Percentiles rank a stretch among this genome's conserved stretches.
Evolutionary conservation across 139 green algal genomes (phyloP).

Genomic region (Chlorella sp.): DNA sequence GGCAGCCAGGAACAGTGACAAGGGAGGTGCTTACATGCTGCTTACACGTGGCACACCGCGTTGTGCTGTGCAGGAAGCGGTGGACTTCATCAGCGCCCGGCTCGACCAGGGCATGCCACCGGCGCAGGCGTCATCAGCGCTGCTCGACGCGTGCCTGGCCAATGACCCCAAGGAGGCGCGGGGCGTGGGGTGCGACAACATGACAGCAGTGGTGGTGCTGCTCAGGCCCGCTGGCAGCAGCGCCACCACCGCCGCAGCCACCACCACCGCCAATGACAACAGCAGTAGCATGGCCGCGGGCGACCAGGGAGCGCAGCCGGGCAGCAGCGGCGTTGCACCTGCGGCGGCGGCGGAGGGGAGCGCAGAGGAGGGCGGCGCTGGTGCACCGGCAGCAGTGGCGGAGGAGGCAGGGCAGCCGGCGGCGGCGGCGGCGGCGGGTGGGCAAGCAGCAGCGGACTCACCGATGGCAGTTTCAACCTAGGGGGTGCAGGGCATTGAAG

Average conservation of each 20-base stretch:
- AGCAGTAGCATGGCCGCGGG: no score
- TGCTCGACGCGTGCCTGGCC: constrained; percentile 87
- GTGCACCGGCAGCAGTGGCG: no score
- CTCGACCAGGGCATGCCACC: constrained; percentile 46
- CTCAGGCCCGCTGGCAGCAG: constrained; percentile 15
- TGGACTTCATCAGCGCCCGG: constrained; percentile 73
- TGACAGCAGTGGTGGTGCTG: constrained; percentile 55
- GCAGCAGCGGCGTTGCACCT: no score
- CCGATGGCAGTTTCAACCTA: no score
- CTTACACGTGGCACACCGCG: background rate
- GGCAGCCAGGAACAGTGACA: no score
- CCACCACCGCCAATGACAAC: background rate
- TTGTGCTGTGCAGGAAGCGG: constrained; percentile 54
- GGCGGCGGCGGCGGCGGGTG: no score
- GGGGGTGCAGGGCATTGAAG: no score
- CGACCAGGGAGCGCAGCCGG: no score
- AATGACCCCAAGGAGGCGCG: constrained; percentile 66
- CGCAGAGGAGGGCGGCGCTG: no score
- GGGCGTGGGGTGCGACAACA: constrained; percentile 93
- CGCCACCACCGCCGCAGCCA: background rate
- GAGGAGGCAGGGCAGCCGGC: no score
- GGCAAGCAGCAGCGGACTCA: no score
- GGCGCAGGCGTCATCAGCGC: constrained; percentile 46
- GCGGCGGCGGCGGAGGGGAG: no score
- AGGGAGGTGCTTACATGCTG: background rate